Base-by-base conservation (phyloP, 495 filamentous ascomycete genomes). In the Astrocystis sublimbata region DNA sequence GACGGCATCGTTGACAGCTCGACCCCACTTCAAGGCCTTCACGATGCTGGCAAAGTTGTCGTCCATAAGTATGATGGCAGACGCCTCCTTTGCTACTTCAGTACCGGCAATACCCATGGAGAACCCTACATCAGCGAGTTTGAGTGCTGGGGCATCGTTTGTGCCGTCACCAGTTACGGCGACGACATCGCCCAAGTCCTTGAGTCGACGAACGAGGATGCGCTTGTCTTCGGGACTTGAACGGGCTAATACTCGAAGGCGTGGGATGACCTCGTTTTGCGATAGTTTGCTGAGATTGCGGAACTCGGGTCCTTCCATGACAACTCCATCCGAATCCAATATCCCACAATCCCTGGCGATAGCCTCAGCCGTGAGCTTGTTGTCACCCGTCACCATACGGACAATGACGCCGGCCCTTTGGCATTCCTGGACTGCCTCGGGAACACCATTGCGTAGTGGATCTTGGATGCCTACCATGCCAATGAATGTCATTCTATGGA, bases 101-200 rank as follows among this genome's bases (percentile, higher is more conserved):
- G 92, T 96, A 38, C 92, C 92, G 47, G 90, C 85, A 63, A 94
- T 92, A 47, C 92, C 92, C 92, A 96, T 96, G 49, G 92, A 93
- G 75, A 96, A 96, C 17, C 92, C 92, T 45, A 96, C 89, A 71
- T 96, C 92, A 24, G 92, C 91, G 64, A 87, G 87, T 68, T 90
- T 91, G 58, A 96, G 79, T 46, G 92, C 92, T 10, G 92, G 92
- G 1, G 90, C 92, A 72, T 96, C 92, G 69, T 96, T 96, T 52
- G 92, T 96, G 17, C 92, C 92, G 68, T 96, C 92, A 43, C 92
- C 92, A 7, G 92, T 96, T 1, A 93, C 90, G 40, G 90, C 90
- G 35, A 93, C 90, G n/a, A 86, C 92, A 58, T 92, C 89, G 19
- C 87, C 89, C 63, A 86, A 81, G 19, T 86, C 76, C 75, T 92